Percentiles rank a stretch among this genome's conserved stretches.
Evolutionary conservation across 495 filamentous ascomycete genomes (phyloP).

Genomic region (Pyronema omphalodes): DNA sequence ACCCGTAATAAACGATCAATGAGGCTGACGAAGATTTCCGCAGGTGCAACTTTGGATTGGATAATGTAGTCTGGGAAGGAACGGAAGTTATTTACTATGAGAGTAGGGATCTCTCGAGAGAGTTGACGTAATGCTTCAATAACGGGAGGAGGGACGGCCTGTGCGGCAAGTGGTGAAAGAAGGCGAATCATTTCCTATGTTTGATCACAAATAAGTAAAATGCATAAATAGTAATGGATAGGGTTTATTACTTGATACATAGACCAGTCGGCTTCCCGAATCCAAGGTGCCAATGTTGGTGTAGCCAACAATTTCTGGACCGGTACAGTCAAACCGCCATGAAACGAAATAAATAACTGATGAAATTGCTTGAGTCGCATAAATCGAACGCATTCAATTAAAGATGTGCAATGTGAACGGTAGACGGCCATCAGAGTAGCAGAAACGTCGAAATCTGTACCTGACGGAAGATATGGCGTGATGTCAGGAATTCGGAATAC

Average conservation of each 20-base stretch:
- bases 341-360: conserved; percentile 86
- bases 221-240: background rate
- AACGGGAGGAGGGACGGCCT: conserved; percentile 71
- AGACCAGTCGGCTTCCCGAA: conserved; percentile 80
- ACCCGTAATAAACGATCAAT: conserved; percentile 73
- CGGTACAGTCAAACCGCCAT: conserved; percentile 86
- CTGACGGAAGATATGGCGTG: conserved; percentile 49
- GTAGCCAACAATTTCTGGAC: conserved; percentile 87
- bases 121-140: conserved; percentile 70
- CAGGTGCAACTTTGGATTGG: conserved; percentile 67
- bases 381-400: conserved; percentile 85
- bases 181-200: conserved; percentile 71
- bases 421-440: conserved; percentile 70
- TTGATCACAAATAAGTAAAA: background rate
- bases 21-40: conserved; percentile 70
- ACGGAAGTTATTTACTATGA: conserved; percentile 65
- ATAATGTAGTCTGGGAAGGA: conserved; percentile 66
- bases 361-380: conserved; percentile 91
- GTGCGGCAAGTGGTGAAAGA: conserved; percentile 62
- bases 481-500: conserved; percentile 62
- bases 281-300: conserved; percentile 71
- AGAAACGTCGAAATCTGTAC: conserved; percentile 66
- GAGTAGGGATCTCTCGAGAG: conserved; percentile 53
- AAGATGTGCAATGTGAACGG: conserved; percentile 79
- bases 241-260: conserved; percentile 48